Evolutionary conservation across 257 asterid species (phyloP), one percentile per base, ranked within the genome.

Genomic region (Henckelia pumila): DNA sequence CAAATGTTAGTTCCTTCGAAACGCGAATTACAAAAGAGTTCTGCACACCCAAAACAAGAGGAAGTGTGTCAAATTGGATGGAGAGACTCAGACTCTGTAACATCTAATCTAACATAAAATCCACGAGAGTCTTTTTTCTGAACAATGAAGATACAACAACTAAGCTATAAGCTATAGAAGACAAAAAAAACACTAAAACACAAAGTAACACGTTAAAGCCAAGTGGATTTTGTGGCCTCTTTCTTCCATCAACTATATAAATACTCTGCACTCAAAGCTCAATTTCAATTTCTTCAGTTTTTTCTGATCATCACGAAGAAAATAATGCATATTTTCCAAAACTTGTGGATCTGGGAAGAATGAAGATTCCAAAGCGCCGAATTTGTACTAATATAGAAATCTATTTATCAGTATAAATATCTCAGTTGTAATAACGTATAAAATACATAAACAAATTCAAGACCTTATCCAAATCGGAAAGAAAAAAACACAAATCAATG

Each of bases 11-110:
- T 32, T 13, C 58, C 59, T 64, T 29, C 40, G 14, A 44, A 47
- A 17, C 69, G 20, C 44, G 20, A 61, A 14, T 10, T 35, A 40
- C 1, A 40, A 40, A 10, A 13, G 53, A 14, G 24, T 52, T 65
- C 69, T 64, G 69, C 66, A 61, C 8, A 61, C 55, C 29, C 66
- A 61, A 33, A 61, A 33, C 52, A 33, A 61, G 28, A 61, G 1
- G 4, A 61, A 20, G 44, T 61, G 44, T 61, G 53, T 44, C 53
- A 14, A 44, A 4, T 4, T 44, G 53, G 53, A 44, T 14, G 20
- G 20, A 44, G 53, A 3, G 20, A 14, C 19, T 1, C 17, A 44
- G 53, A 40, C 50, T 73, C 81, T 77, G 32, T 40, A 67, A 47
- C 40, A 79, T 62, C 47, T 14, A 56, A n/a, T n/a, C n/a, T n/a